Evolutionary conservation across 768 basidiomycete species (phyloP), one percentile per base, ranked within the genome.

Genomic region (Kondoa subrosea): DNA sequence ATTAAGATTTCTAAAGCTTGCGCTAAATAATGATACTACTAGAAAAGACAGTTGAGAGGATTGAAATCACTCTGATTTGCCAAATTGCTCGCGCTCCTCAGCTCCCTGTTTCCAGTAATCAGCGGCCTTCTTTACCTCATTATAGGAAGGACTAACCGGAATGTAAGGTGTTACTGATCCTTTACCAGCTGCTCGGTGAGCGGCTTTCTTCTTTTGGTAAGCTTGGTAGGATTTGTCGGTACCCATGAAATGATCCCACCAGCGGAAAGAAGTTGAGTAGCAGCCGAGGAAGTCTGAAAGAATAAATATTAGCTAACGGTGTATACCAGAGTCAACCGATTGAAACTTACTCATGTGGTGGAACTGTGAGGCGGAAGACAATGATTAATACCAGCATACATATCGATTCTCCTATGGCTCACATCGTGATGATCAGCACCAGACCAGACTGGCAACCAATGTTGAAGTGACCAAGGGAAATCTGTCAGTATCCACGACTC

Each of bases 381-480:
- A 8, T 1, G 1, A 3, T 25, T 8, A 63, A 29, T 25, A 14
- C 14, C 16, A 29, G 4, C n/a, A 58, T 50, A n/a, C 34, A 4
- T 8, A 67, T 33, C 1, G 56, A n/a, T n/a, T 12, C 68, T 70
- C 25, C 4, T 14, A 31, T 59, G 14, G 14, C 58, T 59, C 58
- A 59, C 58, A 59, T 74, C 73, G 70, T 74, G 74, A 67, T 72
- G 72, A 74, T 96, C 93, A 0, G 91, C 91, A 50, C 93, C 92
- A 4, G 88, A 87, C 92, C 92, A 97, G 82, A 97, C 88, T 1
- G 91, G 91, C 33, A 97, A 69, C 72, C 90, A 85, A 80, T 92
- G 84, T 72, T 90, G 86, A 66, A 97, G 81, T 3, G 89, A 92
- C 92, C 91, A 97, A 0, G 95, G 93, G 83, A 99, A 99, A 77